phyloP scores from a whole-genome alignment of 2,329 filamentous ascomycete species.

The Bipolaris sorokiniana region DNA sequence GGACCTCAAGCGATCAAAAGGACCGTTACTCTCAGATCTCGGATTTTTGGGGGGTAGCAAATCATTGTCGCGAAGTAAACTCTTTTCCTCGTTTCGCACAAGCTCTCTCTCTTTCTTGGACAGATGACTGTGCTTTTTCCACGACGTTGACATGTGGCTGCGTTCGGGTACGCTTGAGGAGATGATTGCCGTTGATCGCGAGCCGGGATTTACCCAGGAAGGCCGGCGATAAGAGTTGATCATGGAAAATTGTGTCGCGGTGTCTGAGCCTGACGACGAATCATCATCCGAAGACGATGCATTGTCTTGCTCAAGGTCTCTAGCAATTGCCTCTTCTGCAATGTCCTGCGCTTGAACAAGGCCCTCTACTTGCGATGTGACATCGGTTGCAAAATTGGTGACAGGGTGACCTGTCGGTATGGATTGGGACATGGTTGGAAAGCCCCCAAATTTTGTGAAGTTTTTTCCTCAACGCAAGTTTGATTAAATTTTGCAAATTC shows the following conservation, averaged over 20 bases:
- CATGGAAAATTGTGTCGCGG: constrained; percentile 58
- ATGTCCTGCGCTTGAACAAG: constrained; percentile 41
- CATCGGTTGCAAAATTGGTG: constrained; percentile 30
- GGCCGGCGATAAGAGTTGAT: constrained; percentile 75
- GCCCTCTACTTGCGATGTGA: constrained; percentile 40
- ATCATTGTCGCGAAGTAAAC: constrained; percentile 65
- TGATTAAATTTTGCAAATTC: no score
- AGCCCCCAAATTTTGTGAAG: background rate
- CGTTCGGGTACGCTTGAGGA: constrained; percentile 58
- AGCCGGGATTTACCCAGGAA: constrained; percentile 74
- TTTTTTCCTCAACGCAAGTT: no score
- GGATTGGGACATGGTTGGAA: constrained; percentile 26
- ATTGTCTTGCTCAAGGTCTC: constrained; percentile 45
- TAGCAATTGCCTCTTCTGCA: constrained; percentile 48
- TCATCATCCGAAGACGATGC: constrained; percentile 65
- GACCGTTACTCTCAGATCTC: constrained; percentile 42
- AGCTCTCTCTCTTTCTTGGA: constrained; percentile 61
- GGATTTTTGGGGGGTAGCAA: constrained; percentile 62
- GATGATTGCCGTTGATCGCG: constrained; percentile 73
- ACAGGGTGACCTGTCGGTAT: constrained; percentile 14
- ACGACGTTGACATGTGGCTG: constrained; percentile 24
- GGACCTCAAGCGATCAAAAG: constrained; percentile 31
- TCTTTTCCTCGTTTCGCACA: constrained; percentile 63
- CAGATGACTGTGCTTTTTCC: constrained; percentile 51
- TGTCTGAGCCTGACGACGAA: constrained; percentile 52